Percentiles rank a stretch among this genome's conserved stretches.
These are phyloP conservation scores for Phytopythium litorale DNA, from an alignment of 352 stramenopile genomes.

Conservation along the genomic window DNA sequence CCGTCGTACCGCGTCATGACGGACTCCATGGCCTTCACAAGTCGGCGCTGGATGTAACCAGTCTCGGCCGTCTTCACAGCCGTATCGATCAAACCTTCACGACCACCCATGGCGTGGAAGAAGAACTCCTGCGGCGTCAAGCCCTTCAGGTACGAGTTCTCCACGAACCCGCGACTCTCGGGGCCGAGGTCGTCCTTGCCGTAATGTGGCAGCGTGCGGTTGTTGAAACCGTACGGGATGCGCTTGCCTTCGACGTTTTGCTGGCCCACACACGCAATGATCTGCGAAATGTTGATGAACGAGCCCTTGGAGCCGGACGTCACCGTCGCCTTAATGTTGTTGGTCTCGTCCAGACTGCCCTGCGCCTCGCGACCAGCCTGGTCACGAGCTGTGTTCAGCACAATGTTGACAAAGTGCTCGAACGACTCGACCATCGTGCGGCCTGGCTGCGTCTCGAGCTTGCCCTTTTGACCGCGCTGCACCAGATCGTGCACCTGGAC, in stretches of 20 bases:
- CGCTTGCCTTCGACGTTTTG: slow-evolving; percentile 98
- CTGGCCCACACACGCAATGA: slow-evolving; percentile 99
- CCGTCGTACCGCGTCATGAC: slow-evolving; percentile 99
- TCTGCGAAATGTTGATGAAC: slow-evolving; percentile 99
- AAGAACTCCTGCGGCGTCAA: slow-evolving; percentile 97
- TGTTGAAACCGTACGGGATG: slow-evolving; percentile 96
- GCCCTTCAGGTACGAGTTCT: slow-evolving; percentile 99
- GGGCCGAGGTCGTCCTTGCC: slow-evolving; percentile 97
- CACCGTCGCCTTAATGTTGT: slow-evolving; percentile 99
- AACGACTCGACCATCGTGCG: slow-evolving; percentile 99
- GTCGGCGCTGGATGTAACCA: slow-evolving; percentile 98
- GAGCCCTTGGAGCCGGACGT: slow-evolving; percentile 98
- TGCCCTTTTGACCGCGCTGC: slow-evolving; percentile 95
- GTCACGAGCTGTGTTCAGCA: slow-evolving; percentile 88
- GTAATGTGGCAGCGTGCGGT: slow-evolving; percentile 95
- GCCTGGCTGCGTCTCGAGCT: slow-evolving; percentile 97
- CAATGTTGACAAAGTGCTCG: slow-evolving; percentile 97
- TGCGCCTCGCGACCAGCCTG: slow-evolving; percentile 81
- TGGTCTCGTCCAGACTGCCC: slow-evolving; percentile 92
- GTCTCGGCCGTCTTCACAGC: slow-evolving; percentile 99
- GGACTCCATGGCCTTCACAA: slow-evolving; percentile 99
- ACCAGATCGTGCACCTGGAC: slow-evolving; percentile 93
- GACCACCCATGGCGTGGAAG: slow-evolving; percentile 99
- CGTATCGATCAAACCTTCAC: slow-evolving; percentile 99
- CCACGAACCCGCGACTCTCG: slow-evolving; percentile 98